A percentile compares a stretch with the other conserved stretches of the same genome.
Evolutionary conservation across 2,329 filamentous ascomycete genomes (phyloP).

Genomic region (Plectosphaerella plurivora): DNA sequence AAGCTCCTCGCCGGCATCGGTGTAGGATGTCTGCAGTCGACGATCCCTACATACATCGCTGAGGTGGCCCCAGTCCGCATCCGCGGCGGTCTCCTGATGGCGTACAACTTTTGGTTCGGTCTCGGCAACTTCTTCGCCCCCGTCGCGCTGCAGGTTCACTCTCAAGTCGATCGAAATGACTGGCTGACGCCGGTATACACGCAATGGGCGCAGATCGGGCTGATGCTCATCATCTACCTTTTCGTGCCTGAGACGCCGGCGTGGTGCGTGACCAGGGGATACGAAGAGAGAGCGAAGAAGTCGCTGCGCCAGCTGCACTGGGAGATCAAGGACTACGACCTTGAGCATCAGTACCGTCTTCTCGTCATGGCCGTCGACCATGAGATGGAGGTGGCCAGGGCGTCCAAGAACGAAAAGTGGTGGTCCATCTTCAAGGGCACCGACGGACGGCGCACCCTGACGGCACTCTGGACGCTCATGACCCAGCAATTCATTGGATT

Average conservation of each 20-base stretch:
- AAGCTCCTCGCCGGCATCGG: constrained; percentile 30
- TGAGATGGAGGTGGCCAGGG: constrained; percentile 13
- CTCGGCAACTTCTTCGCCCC: constrained; percentile 36
- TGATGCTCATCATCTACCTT: constrained; percentile 31
- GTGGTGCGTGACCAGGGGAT: constrained; percentile 25
- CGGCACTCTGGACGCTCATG: constrained; percentile 20
- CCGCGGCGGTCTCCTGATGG: constrained; percentile 32
- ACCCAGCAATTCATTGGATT: constrained; percentile 17
- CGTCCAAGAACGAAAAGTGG: constrained; percentile 15
- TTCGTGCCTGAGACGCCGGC: constrained; percentile 34
- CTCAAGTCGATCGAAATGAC: constrained; percentile 21
- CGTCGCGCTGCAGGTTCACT: constrained; percentile 31
- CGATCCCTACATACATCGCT: constrained; percentile 34
- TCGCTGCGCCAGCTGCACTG: constrained; percentile 14
- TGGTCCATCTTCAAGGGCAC: constrained; percentile 23
- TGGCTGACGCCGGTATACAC: constrained; percentile 36
- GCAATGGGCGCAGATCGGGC: constrained; percentile 37
- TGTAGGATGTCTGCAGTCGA: constrained; percentile 35
- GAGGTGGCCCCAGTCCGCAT: constrained; percentile 35
- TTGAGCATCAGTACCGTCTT: constrained; percentile 21
- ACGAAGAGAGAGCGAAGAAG: constrained; percentile 15
- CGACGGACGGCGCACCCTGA: constrained; percentile 22
- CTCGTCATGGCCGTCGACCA: constrained; percentile 15
- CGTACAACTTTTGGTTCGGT: constrained; percentile 38
- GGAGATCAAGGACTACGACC: constrained; percentile 19